These are phyloP conservation scores for Iberis pinnata DNA, from an alignment of 345 rosid genomes.

Conservation along the genomic window DNA sequence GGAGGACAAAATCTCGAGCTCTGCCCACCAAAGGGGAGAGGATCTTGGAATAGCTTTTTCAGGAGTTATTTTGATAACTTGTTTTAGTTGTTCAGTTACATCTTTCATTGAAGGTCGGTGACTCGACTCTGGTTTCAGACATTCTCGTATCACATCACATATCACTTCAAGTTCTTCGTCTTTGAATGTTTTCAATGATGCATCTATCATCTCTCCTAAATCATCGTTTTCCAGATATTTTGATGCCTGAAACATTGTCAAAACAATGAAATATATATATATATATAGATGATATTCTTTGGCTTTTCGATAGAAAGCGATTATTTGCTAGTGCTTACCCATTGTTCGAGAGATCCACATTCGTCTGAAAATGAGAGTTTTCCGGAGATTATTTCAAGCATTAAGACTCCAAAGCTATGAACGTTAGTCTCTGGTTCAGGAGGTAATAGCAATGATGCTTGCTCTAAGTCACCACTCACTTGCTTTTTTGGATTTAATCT, in stretches of 20 bases:
- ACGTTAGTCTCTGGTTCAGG: slow-evolving; percentile 61
- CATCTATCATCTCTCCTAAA: slow-evolving; percentile 50
- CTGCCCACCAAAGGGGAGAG: slow-evolving; percentile 99
- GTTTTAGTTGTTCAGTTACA: slow-evolving; percentile 40
- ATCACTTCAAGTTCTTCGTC: slow-evolving; percentile 59
- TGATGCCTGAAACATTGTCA: slow-evolving; percentile 46
- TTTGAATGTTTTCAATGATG: slow-evolving; percentile 66
- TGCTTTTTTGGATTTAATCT: slow-evolving; percentile 25
- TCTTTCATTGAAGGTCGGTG: slow-evolving; percentile 66
- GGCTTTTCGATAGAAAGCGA: background rate
- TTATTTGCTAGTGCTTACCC: slow-evolving; percentile 47
- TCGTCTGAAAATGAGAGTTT: slow-evolving; percentile 63
- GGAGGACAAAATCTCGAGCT: slow-evolving; percentile 80
- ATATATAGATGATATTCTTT: background rate
- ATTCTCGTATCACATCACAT: slow-evolving; percentile 54
- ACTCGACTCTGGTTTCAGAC: slow-evolving; percentile 47
- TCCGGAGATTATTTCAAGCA: slow-evolving; percentile 86
- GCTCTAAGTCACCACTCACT: slow-evolving; percentile 40
- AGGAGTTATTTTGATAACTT: slow-evolving; percentile 51
- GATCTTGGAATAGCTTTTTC: slow-evolving; percentile 88
- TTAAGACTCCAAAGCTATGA: slow-evolving; percentile 57
- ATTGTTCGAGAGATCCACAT: slow-evolving; percentile 63
- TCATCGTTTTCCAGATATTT: slow-evolving; percentile 42
- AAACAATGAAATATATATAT: too few species aligned
- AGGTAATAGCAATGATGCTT: slow-evolving; percentile 43